Evolutionary conservation across 768 basidiomycete species (phyloP), one percentile per base, ranked within the genome.

Genomic region (Leccinellum rugosiceps): DNA sequence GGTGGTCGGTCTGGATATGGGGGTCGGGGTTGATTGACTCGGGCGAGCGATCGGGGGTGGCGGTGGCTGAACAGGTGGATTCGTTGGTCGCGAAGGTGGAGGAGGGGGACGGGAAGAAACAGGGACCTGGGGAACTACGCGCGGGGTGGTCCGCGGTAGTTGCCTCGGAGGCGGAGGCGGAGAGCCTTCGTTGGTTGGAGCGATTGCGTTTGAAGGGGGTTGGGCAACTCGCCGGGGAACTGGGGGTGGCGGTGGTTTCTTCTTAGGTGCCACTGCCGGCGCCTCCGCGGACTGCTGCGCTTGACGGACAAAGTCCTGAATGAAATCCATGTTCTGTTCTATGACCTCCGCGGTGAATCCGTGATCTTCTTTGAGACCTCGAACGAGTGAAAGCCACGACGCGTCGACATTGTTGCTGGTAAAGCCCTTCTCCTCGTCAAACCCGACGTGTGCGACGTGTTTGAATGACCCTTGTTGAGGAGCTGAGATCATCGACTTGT

Each of bases 381-480:
- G 78, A 3, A 98, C 77, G 56, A 98, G 73, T 1, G 83, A 76
- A 46, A 83, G 77, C 96, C 96, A 98, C 5, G 88, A 91, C 1
- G 91, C 84, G 71, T 99, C 96, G 6, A 99, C 90, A 53, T 91
- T 91, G 15, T 78, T 81, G 1, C 88, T 90, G 0, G 86, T 88
- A 72, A 93, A 98, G 3, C 96, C 96, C 25, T 85, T 83, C 62
- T 96, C 86, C 0, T 82, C 71, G 65, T 97, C 91, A 71, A 88
- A 97, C 13, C 94, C 95, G 90, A 99, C 96, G 17, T 35, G 34
- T 35, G 34, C 34, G 34, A 35, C 5, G 15, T 35, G 34, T 35
- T 35, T 35, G 34, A 35, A 35, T 35, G 34, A 17, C 15, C 34
- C 34, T 35, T 35, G 34, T 17, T 35, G 34, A 35, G 34, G 34